Evolutionary conservation across 176 grass and related monocot species (phyloP).

Genomic region (Panicum miliaceum): DNA sequence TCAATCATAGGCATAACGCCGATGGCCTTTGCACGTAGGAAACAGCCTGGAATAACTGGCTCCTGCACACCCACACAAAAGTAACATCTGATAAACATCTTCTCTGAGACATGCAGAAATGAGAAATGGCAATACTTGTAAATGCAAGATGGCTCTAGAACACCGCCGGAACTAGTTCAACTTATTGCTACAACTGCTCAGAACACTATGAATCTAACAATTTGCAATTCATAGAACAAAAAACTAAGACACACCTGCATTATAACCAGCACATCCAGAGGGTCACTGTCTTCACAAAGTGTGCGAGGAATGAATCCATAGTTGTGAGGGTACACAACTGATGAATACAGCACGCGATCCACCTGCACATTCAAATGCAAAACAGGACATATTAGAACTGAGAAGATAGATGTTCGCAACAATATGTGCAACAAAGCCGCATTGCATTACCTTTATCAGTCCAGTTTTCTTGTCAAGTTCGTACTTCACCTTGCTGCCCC

Average conservation of each 20-base stretch:
- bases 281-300: constrained; percentile 95
- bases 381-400: neutral
- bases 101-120: neutral
- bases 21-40: constrained; percentile 91
- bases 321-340: constrained; percentile 96
- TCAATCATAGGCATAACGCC: constrained; percentile 99
- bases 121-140: neutral
- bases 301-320: constrained; percentile 99
- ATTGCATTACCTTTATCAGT: constrained; percentile 71
- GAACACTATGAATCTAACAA: neutral
- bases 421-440: neutral
- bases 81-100: neutral
- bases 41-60: constrained; percentile 90
- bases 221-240: neutral
- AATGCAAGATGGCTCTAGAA: neutral
- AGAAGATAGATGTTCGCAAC: neutral
- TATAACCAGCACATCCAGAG: constrained; percentile 92
- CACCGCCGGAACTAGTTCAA: neutral
- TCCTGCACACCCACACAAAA: constrained; percentile 54
- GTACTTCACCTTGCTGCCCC: constrained; percentile 96
- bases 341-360: constrained; percentile 93
- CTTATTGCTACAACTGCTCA: neutral
- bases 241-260: constrained; percentile 76
- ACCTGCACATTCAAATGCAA: constrained; percentile 57
- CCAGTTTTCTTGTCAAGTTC: constrained; percentile 99